Conservation (phyloP, 495 filamentous ascomycete species). For the Opeltia flavorubescens region DNA sequence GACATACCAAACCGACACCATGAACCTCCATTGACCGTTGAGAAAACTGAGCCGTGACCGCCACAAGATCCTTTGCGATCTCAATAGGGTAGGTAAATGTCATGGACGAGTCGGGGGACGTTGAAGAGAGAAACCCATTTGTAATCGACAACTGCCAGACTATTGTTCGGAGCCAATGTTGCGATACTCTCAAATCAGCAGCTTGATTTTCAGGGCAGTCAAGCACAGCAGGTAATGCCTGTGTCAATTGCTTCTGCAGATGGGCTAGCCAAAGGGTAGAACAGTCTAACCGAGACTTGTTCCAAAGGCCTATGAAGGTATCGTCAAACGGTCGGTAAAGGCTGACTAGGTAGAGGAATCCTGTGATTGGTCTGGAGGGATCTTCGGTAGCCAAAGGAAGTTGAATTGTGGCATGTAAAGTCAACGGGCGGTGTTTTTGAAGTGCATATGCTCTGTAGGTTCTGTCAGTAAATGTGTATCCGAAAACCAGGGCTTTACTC, state of each 20-base stretch:
- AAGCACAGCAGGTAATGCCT: constrained; percentile 47
- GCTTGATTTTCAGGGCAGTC: constrained; percentile 53
- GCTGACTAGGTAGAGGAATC: constrained; percentile 50
- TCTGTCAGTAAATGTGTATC: constrained; percentile 1
- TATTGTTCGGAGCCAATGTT: constrained; percentile 75
- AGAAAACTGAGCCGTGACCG: constrained; percentile 50
- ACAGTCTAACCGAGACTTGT: constrained; percentile 46
- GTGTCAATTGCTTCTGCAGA: constrained; percentile 51
- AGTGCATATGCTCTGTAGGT: constrained; percentile 54
- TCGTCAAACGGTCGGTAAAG: constrained; percentile 65
- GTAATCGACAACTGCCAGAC: constrained; percentile 56
- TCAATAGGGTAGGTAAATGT: constrained; percentile 58
- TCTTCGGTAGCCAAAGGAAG: constrained; percentile 45
- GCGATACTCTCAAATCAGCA: constrained; percentile 54
- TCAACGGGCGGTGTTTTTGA: constrained; percentile 60
- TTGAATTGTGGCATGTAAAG: constrained; percentile 47
- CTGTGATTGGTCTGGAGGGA: constrained; percentile 29
- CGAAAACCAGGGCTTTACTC: background rate
- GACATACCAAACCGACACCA: constrained; percentile 53
- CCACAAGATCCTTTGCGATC: constrained; percentile 51
- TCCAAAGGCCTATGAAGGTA: constrained; percentile 55
- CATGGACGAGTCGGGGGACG: constrained; percentile 40
- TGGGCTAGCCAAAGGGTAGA: constrained; percentile 42
- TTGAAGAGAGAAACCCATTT: constrained; percentile 38
- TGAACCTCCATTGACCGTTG: constrained; percentile 57